A percentile compares a stretch with the other conserved stretches of the same genome.
These are phyloP conservation scores for Xylariaceae sp. DNA, from an alignment of 2,329 filamentous ascomycete species.

Conservation along the genomic window DNA sequence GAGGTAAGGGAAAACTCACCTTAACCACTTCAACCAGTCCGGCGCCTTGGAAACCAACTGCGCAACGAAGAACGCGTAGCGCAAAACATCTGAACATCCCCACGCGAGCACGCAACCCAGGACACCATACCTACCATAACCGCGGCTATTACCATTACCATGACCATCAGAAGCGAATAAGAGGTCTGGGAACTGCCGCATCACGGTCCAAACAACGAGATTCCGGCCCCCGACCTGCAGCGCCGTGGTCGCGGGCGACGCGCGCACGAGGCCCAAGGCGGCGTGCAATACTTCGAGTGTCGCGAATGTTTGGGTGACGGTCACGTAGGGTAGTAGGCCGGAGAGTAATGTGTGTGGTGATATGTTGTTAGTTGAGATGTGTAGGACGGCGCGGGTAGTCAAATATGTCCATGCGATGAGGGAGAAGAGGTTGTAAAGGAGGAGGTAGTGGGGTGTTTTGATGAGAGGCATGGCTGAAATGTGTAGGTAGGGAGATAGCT, in stretches of 20 bases:
- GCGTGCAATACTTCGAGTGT: constrained; percentile 68
- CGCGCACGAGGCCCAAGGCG: constrained; percentile 65
- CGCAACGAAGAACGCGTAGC: constrained; percentile 72
- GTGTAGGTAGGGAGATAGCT: no score
- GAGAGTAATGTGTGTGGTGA: constrained; percentile 1
- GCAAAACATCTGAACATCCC: constrained; percentile 71
- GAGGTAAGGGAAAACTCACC: constrained; percentile 38
- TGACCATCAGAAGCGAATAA: no score
- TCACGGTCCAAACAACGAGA: constrained; percentile 70
- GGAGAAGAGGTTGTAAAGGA: constrained; percentile 31
- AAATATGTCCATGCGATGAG: constrained; percentile 29
- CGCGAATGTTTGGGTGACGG: constrained; percentile 58
- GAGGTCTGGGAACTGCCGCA: constrained; percentile 57
- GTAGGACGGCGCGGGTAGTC: background rate
- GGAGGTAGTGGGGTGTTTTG: constrained; percentile 25
- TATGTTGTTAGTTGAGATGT: background rate
- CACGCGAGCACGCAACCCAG: constrained; percentile 67
- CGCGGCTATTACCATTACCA: no score
- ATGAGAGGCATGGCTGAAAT: constrained; percentile 7
- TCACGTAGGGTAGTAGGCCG: no score
- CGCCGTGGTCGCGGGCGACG: constrained; percentile 67
- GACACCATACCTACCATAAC: constrained; percentile 49
- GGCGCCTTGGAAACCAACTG: constrained; percentile 58
- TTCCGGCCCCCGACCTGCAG: constrained; percentile 72
- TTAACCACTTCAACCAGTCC: constrained; percentile 62